Conservation (phyloP, 2,329 filamentous ascomycete species). For the Emericellopsis atlantica region DNA sequence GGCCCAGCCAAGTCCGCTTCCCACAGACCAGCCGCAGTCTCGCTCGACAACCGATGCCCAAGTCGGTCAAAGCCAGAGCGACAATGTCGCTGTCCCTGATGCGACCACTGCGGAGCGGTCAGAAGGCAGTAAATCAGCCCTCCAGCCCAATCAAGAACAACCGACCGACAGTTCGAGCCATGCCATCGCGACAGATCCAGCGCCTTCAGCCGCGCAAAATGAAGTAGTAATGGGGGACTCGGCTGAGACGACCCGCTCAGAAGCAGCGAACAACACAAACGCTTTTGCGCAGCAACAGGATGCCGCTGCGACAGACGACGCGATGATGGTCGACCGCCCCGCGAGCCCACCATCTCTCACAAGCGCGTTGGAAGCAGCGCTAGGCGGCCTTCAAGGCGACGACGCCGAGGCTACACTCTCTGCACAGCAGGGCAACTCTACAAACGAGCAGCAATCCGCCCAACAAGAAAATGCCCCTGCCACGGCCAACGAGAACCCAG, state of each 20-base stretch:
- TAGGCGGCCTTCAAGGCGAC: constrained; percentile 20
- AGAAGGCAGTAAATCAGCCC: too few relatives aligned
- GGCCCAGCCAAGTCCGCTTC: constrained; percentile 23
- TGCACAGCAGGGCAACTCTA: background rate
- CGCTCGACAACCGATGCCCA: constrained; percentile 11
- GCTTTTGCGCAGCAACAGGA: background rate
- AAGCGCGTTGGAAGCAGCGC: constrained; percentile 28
- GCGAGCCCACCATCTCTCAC: constrained; percentile 24
- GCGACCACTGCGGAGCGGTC: too few relatives aligned
- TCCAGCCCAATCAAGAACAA: too few relatives aligned
- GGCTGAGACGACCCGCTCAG: background rate
- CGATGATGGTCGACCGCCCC: constrained; percentile 22
- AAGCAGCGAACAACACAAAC: background rate
- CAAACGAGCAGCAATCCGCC: background rate
- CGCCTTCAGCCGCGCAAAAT: too few relatives aligned
- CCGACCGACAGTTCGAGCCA: too few relatives aligned
- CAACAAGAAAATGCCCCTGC: constrained; percentile 4
- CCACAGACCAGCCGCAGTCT: constrained; percentile 16
- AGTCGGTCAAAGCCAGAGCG: constrained; percentile 3
- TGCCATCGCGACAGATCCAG: too few relatives aligned
- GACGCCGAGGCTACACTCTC: constrained; percentile 2
- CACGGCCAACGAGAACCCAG: constrained; percentile 37
- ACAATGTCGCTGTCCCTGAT: too few relatives aligned
- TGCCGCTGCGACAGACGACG: background rate
- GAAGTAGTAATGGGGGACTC: too few relatives aligned